phyloP scores from a whole-genome alignment of 1,139 yeast genomes.

The Arxiozyma slooffiae region DNA sequence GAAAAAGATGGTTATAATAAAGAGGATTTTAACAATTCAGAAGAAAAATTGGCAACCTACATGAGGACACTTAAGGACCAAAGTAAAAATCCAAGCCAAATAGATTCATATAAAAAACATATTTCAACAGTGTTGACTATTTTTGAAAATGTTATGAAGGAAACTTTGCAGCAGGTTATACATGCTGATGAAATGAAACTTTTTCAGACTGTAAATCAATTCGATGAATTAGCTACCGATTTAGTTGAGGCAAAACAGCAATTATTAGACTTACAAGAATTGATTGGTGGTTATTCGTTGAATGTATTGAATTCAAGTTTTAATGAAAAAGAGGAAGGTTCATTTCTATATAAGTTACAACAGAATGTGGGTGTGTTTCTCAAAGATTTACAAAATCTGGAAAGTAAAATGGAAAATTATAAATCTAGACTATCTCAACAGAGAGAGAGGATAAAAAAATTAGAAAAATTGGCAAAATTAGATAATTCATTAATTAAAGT shows the following conservation, averaged over 20 bases:
- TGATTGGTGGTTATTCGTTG: conserved; percentile 8
- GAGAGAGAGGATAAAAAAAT: conserved; percentile 59
- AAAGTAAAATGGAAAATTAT: conserved; percentile 12
- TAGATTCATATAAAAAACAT: conserved; percentile 4
- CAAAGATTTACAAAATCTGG: conserved; percentile 10
- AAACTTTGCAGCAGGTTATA: conserved; percentile 5
- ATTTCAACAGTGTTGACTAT: conserved; percentile 3
- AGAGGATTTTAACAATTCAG: too few species aligned
- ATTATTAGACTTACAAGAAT: conserved; percentile 5
- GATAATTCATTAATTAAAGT: conserved; percentile 17
- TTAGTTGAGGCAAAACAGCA: conserved; percentile 6
- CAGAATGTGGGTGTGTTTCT: conserved; percentile 9
- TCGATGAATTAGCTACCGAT: conserved; percentile 8
- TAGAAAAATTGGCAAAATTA: conserved; percentile 16
- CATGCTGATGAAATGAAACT: conserved; percentile 8
- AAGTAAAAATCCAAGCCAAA: background rate
- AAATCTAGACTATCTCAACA: conserved; percentile 43
- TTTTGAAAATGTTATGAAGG: conserved; percentile 7
- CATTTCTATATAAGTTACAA: conserved; percentile 12
- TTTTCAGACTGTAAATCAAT: conserved; percentile 3
- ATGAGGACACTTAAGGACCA: background rate
- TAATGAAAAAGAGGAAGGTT: conserved; percentile 7
- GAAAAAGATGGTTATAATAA: too few species aligned
- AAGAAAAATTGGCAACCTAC: too few species aligned
- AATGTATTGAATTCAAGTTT: conserved; percentile 9